Evolutionary conservation across 768 basidiomycete genomes (phyloP), one percentile per base, ranked within the genome.

Genomic region (Multifurca ochricompacta): DNA sequence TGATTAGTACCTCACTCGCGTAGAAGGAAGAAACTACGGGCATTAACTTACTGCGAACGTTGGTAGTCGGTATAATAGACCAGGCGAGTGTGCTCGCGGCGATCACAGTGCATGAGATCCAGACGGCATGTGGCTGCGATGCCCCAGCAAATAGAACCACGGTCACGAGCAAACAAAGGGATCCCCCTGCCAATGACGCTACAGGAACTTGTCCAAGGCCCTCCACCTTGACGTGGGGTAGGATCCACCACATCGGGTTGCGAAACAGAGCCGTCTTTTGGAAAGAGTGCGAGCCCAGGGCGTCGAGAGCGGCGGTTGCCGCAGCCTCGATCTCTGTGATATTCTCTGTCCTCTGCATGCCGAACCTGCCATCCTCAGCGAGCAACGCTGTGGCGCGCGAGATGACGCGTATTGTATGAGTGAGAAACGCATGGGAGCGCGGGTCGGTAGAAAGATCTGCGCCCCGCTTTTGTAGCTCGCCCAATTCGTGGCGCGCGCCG

Each of bases 401-500:
- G 19, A 56, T 56, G 14, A 14, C 23, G 27, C 25, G 49, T 25
- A 56, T 49, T 3, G 49, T 19, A 18, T 7, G 14, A 0, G 32
- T 13, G 19, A 56, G 49, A 18, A 21, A 34, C 3, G 13, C 11
- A 18, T 31, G 49, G 13, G 50, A 23, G 37, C 4, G 54, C 10
- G 37, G 28, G 18, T 47, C 43, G 10, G 8, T 4, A 10, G 27
- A 11, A 21, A 27, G 31, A 16, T 37, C 28, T 7, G 19, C 6
- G 13, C 19, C 41, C 18, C 34, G 31, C 9, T n/a, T 35, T 9
- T 56, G 35, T 16, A 45, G 30, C 18, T 57, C 19, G 37, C 44
- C 36, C 19, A 56, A 7, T 16, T 51, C 23, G 37, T 51, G 55
- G 16, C 49, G 55, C n/a, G 55, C 55, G 31, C 43, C 44, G 44